phyloP scores from a whole-genome alignment of 106 monocot species.

The Apostasia shenzhenica region DNA sequence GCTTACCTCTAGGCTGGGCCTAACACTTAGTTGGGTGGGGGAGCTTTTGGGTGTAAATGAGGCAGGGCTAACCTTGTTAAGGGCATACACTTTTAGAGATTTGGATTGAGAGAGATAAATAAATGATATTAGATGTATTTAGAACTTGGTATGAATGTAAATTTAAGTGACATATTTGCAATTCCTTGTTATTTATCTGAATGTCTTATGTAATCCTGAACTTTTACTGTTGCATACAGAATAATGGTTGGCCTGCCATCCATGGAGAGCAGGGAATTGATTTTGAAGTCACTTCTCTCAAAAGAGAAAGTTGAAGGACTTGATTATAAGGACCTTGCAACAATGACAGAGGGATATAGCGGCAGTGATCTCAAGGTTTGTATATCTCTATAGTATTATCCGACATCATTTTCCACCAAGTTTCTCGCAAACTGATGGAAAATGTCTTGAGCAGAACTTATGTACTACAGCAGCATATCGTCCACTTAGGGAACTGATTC shows the following conservation, averaged over 20 bases:
- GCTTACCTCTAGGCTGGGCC: too few species aligned
- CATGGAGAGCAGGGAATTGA: constrained; percentile 54
- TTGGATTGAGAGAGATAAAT: too few species aligned
- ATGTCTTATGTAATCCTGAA: neutral
- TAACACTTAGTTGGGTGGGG: too few species aligned
- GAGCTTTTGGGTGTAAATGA: too few species aligned
- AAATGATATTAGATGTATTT: too few species aligned
- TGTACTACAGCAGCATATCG: constrained; percentile 85
- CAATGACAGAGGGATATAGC: constrained; percentile 80
- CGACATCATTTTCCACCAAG: neutral
- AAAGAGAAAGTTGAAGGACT: constrained; percentile 77
- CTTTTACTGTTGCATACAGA: constrained; percentile 22
- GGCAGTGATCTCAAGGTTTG: constrained; percentile 91
- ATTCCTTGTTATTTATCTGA: neutral
- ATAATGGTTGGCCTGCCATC: constrained; percentile 86
- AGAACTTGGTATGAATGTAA: too few species aligned
- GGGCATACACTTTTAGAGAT: too few species aligned
- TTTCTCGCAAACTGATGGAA: constrained; percentile 5
- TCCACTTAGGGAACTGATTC: constrained; percentile 76
- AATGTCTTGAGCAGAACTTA: constrained; percentile 50
- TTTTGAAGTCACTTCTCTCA: constrained; percentile 56
- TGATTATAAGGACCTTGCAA: constrained; percentile 66
- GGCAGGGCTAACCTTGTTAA: too few species aligned
- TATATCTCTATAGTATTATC: neutral
- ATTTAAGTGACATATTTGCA: too few species aligned